A percentile compares a stretch with the other conserved stretches of the same genome.
phyloP scores from a whole-genome alignment of 257 asterid genomes.

The Solanum medicagineum region DNA sequence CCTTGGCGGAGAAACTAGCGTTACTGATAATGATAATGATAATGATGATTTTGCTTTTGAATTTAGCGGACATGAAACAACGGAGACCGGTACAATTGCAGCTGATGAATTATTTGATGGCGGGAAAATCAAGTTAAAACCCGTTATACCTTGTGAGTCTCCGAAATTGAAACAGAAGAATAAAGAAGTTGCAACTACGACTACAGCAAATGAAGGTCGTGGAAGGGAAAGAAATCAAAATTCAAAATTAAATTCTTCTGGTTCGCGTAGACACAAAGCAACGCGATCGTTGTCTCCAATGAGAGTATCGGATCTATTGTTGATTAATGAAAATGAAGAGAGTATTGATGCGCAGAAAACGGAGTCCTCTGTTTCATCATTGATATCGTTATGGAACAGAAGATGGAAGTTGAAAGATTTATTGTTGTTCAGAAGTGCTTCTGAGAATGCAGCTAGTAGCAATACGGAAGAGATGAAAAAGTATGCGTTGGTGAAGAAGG shows the following conservation, averaged over 20 bases:
- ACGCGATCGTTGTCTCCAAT: conserved; percentile 63
- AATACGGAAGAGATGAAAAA: conserved; percentile 27
- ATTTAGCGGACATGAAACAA: conserved; percentile 44
- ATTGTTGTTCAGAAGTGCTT: conserved; percentile 76
- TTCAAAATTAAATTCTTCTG: neutral
- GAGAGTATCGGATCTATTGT: conserved; percentile 50
- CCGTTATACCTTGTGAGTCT: conserved; percentile 15
- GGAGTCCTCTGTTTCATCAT: conserved; percentile 7
- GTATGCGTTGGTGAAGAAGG: conserved; percentile 7
- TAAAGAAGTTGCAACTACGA: conserved; percentile 38
- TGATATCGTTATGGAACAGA: conserved; percentile 34
- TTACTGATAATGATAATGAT: conserved; percentile 5
- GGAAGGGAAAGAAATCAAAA: conserved; percentile 29
- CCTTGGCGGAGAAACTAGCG: neutral
- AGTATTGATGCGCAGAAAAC: conserved; percentile 4
- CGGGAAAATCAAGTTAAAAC: conserved; percentile 50
- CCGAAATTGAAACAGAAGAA: conserved; percentile 30
- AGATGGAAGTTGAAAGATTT: conserved; percentile 81
- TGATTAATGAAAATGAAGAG: neutral
- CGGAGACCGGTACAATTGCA: conserved; percentile 40
- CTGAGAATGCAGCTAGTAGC: conserved; percentile 56
- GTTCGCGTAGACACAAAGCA: conserved; percentile 10
- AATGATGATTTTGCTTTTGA: conserved; percentile 59
- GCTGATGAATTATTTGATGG: conserved; percentile 89
- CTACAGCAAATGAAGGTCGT: conserved; percentile 22